Evolutionary conservation across 2,329 filamentous ascomycete genomes (phyloP).

Genomic region (Tolypocladium sp.): DNA sequence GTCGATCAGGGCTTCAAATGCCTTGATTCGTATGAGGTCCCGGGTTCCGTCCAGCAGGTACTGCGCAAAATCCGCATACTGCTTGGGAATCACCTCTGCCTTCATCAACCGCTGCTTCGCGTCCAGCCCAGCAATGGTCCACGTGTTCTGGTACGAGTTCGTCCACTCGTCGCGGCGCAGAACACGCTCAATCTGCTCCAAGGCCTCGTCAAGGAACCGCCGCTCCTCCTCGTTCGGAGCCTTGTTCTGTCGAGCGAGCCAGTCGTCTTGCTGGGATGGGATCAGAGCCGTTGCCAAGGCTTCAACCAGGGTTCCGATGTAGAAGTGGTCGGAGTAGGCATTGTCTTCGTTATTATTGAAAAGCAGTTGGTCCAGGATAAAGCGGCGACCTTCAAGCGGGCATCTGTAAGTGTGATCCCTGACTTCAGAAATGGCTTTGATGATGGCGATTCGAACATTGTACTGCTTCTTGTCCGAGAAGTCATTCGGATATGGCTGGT

Average conservation of each 20-base stretch:
- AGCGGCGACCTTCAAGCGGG: conserved; percentile 68
- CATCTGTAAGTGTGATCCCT: conserved; percentile 67
- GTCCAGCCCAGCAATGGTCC: conserved; percentile 52
- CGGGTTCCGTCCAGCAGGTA: conserved; percentile 57
- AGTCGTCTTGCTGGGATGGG: conserved; percentile 34
- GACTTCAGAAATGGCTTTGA: conserved; percentile 69
- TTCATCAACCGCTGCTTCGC: conserved; percentile 57
- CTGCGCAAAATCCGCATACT: conserved; percentile 48
- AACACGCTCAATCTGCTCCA: conserved; percentile 58
- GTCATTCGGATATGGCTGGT: conserved; percentile 80
- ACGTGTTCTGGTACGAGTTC: conserved; percentile 58
- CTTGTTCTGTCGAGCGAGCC: conserved; percentile 34
- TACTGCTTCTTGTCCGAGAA: conserved; percentile 84
- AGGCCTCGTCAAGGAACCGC: conserved; percentile 40
- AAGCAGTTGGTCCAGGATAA: conserved; percentile 80
- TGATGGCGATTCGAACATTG: conserved; percentile 74
- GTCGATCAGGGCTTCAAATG: conserved; percentile 54
- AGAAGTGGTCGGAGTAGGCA: conserved; percentile 78
- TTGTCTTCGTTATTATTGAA: conserved; percentile 96
- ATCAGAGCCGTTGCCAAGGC: conserved; percentile 51
- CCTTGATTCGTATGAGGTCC: conserved; percentile 56
- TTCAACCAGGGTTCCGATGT: conserved; percentile 70
- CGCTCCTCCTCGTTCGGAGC: conserved; percentile 35
- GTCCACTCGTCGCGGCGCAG: conserved; percentile 62
- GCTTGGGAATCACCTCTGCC: conserved; percentile 46